Evolutionary conservation across 2,329 filamentous ascomycete species (phyloP), one percentile per base, ranked within the genome.

Genomic region (Penicillium janthinellum): DNA sequence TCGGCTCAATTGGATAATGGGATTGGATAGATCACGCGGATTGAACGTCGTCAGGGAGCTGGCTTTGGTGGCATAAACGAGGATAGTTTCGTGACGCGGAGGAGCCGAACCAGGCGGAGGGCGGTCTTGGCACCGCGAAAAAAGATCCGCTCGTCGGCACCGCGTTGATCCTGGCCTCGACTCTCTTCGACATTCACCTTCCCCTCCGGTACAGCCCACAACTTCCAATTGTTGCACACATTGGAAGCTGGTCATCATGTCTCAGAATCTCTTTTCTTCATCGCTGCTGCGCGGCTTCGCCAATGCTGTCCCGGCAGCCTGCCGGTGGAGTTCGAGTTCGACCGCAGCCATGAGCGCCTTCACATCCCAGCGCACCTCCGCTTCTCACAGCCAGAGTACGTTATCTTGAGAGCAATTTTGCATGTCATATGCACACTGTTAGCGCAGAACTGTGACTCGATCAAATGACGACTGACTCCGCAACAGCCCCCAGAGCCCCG

Each of bases 271-370:
- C 5, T 67, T 74, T 44, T 69, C 70, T 6, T 70, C 67, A 14
- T 63, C 67, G 11, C 60, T 71, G 38, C 54, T 73, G 55, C 72
- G 71, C 53, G 67, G 64, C 56, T 60, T 67, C 11, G 61, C 66
- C 17, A 64, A 64, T 44, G 65, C 64, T 31, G 47, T 70, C 14
- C 54, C 70, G 20, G 68, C 69, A 22, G 55, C 64, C 15, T 72
- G 70, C 56, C 73, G 74, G 56, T 76, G 71, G 69, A 75, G 70
- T 64, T 76, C 73, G 67, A 75, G 70, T 64, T 76, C 73, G 47
- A 76, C 73, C 11, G 63, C 63, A 34, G 67, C 71, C 44, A 62
- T 68, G 59, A 69, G 67, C 58, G 63, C 61, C 49, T 65, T 72
- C 58, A 66, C 69, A 55, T 58, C 64, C 45, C 68, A 71, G 58